Conservation (phyloP, 202 grass and related monocot genomes). For the Panicum virgatum region DNA sequence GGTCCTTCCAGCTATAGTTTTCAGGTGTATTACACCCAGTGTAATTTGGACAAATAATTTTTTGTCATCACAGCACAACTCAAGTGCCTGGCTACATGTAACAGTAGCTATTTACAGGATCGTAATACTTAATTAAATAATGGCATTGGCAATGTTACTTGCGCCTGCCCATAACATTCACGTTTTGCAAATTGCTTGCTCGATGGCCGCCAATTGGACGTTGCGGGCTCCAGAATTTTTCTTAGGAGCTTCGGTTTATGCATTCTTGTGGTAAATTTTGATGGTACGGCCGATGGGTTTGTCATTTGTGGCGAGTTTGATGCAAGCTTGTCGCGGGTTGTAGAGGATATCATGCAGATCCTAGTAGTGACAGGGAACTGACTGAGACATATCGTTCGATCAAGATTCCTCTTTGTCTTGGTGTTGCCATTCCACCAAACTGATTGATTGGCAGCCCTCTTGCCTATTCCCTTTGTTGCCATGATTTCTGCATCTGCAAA, state of each 20-base stretch:
- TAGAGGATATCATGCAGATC: too few relatives aligned
- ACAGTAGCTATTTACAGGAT: neutral
- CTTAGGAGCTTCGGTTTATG: neutral
- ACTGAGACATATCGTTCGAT: neutral
- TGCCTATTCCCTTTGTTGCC: neutral
- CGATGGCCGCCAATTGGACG: neutral
- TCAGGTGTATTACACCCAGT: neutral
- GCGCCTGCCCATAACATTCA: neutral
- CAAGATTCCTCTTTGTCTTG: neutral
- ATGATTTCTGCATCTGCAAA: neutral
- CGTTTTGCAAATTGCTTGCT: neutral
- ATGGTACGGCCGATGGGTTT: neutral
- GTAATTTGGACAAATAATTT: conserved; percentile 29
- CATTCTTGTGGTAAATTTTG: neutral
- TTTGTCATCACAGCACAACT: neutral
- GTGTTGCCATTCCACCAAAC: neutral
- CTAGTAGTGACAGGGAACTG: neutral
- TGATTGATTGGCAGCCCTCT: neutral
- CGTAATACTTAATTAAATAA: conserved; percentile 3
- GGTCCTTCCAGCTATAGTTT: conserved; percentile 42
- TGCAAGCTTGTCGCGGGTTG: too few relatives aligned
- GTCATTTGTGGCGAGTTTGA: neutral
- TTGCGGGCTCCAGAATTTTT: neutral
- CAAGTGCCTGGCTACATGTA: neutral
- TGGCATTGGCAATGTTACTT: neutral